Percentiles rank a stretch among this genome's conserved stretches.
These are phyloP conservation scores for Phialocephala subalpina DNA, from an alignment of 2,329 filamentous ascomycete species.

Conservation along the genomic window DNA sequence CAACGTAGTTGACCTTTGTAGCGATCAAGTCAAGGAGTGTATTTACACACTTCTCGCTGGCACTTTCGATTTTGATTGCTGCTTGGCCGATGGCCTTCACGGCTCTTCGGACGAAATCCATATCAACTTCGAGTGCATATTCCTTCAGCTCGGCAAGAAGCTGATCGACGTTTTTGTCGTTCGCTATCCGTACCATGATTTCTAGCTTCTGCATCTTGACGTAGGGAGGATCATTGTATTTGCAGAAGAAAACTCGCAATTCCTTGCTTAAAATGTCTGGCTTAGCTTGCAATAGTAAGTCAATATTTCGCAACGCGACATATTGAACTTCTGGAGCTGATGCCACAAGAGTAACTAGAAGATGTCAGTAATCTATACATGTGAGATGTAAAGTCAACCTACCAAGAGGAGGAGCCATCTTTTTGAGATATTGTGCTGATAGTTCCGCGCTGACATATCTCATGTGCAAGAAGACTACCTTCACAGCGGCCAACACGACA, in stretches of 20 bases:
- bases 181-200: conserved; percentile 99
- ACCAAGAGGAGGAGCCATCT: conserved; percentile 97
- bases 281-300: conserved; percentile 93
- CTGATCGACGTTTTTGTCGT: conserved; percentile 96
- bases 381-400: conserved; percentile 43
- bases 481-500: conserved; percentile 96
- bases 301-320: conserved; percentile 94
- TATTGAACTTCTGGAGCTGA: conserved; percentile 98
- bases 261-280: conserved; percentile 98
- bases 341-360: conserved; percentile 87
- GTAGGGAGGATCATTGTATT: conserved; percentile 98
- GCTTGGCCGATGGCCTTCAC: conserved; percentile 98
- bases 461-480: conserved; percentile 98
- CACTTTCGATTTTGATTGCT: conserved; percentile 96
- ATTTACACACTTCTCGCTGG: conserved; percentile 95
- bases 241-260: conserved; percentile 98
- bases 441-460: conserved; percentile 79
- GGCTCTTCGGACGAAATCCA: conserved; percentile 96
- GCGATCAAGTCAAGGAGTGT: conserved; percentile 92
- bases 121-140: conserved; percentile 97
- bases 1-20: conserved; percentile 98
- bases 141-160: conserved; percentile 94
- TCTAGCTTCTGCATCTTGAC: conserved; percentile 98
- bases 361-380: conserved; percentile 25
- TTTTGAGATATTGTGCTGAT: conserved; percentile 88